phyloP scores from a whole-genome alignment of 768 basidiomycete species.

The Termitomyces eurrhizus region DNA sequence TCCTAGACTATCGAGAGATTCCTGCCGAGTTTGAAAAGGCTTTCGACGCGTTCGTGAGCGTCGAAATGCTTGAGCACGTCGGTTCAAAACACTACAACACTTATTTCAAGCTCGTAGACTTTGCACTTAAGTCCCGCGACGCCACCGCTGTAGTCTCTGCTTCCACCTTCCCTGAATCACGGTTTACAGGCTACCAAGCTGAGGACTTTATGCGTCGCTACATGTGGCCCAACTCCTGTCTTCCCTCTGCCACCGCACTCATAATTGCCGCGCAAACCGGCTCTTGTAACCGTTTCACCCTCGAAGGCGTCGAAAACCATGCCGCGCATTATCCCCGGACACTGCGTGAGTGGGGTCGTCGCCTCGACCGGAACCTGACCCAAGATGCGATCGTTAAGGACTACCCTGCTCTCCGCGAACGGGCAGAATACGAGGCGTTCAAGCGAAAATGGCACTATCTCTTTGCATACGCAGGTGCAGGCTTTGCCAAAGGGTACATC shows the following conservation, averaged over 20 bases:
- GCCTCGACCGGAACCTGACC: constrained; percentile 62
- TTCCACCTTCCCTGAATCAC: constrained; percentile 67
- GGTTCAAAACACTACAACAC: constrained; percentile 55
- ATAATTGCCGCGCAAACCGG: constrained; percentile 67
- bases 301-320: constrained; percentile 84
- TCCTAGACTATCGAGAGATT: constrained; percentile 89
- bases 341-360: constrained; percentile 85
- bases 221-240: constrained; percentile 88
- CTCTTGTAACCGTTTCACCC: constrained; percentile 71
- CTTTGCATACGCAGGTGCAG: constrained; percentile 78
- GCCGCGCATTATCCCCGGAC: constrained; percentile 88
- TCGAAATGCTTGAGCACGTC: constrained; percentile 80
- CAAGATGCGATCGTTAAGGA: constrained; percentile 55
- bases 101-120: constrained; percentile 77
- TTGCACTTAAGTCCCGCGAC: constrained; percentile 64
- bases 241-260: constrained; percentile 83
- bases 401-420: constrained; percentile 56
- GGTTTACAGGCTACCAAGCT: constrained; percentile 70
- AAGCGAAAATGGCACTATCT: constrained; percentile 83
- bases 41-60: constrained; percentile 74
- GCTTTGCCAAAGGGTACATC: constrained; percentile 77
- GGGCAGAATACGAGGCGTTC: constrained; percentile 61
- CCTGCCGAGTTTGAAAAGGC: constrained; percentile 77
- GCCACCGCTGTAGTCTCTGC: constrained; percentile 68
- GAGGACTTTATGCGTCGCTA: constrained; percentile 86